Conservation (phyloP, 306 rosid genomes). For the Gastrolobium bilobum region DNA sequence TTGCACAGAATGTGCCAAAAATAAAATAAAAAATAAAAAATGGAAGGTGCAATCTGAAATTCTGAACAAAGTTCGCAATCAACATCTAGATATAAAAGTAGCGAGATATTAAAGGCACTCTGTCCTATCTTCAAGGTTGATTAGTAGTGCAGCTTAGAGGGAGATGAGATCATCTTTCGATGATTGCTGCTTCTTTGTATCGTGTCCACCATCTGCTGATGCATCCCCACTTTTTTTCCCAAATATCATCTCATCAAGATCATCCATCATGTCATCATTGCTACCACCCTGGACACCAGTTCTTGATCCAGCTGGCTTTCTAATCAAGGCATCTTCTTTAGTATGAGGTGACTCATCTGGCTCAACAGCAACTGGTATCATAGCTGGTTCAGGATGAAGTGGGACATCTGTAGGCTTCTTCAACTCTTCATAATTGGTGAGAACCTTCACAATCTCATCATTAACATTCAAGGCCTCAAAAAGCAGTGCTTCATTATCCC, state of each 20-base stretch:
- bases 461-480: constrained; percentile 96
- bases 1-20: constrained; percentile 38
- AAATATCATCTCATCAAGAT: constrained; percentile 98
- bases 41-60: constrained; percentile 50
- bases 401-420: constrained; percentile 62
- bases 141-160: constrained; percentile 56
- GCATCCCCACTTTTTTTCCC: constrained; percentile 79
- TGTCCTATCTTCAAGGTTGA: constrained; percentile 41
- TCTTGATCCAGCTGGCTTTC: constrained; percentile 81
- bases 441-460: constrained; percentile 90
- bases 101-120: constrained; percentile 35
- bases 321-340: constrained; percentile 76
- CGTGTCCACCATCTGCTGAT: constrained; percentile 68
- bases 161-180: constrained; percentile 89
- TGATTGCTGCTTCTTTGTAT: constrained; percentile 75
- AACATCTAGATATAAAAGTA: constrained; percentile 51
- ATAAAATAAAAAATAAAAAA: constrained; percentile 23
- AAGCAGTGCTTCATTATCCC: constrained; percentile 91
- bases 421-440: constrained; percentile 81
- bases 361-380: constrained; percentile 96
- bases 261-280: constrained; percentile 96
- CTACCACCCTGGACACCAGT: constrained; percentile 67
- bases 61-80: constrained; percentile 51
- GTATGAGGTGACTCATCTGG: constrained; percentile 86
- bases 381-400: constrained; percentile 86